Conservation (phyloP, 2,329 filamentous ascomycete species). For the Sporothrix globosa region DNA sequence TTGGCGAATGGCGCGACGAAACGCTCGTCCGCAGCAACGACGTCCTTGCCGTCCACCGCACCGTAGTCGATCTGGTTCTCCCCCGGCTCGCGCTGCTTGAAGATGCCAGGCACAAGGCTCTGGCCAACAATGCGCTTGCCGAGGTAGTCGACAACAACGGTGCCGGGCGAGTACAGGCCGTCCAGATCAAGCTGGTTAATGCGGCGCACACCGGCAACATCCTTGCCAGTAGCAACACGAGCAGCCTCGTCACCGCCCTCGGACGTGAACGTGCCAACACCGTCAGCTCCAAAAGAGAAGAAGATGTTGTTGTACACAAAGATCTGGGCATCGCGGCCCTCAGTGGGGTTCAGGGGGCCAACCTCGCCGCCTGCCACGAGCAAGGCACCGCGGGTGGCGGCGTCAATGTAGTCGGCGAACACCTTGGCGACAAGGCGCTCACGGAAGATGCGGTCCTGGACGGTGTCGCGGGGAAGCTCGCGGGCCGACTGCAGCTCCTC, state of each 20-base stretch:
- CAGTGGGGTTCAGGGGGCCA: conserved; percentile 90
- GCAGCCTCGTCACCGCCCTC: conserved; percentile 97
- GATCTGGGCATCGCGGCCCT: conserved; percentile 90
- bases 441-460: conserved; percentile 94
- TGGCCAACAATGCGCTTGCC: conserved; percentile 97
- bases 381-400: conserved; percentile 87
- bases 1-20: conserved; percentile 86
- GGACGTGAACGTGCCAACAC: conserved; percentile 93
- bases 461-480: conserved; percentile 88
- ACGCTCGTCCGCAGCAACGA: conserved; percentile 85
- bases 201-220: conserved; percentile 88
- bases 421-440: conserved; percentile 93
- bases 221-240: conserved; percentile 92
- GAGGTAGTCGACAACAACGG: conserved; percentile 93
- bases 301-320: conserved; percentile 99
- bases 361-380: conserved; percentile 92
- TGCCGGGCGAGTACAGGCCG: conserved; percentile 91
- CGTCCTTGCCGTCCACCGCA: conserved; percentile 94
- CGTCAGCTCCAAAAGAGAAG: conserved; percentile 97
- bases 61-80: conserved; percentile 99
- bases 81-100: conserved; percentile 95
- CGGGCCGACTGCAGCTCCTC: conserved; percentile 97
- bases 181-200: conserved; percentile 98
- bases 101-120: conserved; percentile 97
- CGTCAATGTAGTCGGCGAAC: conserved; percentile 97